Evolutionary conservation across 2,329 filamentous ascomycete genomes (phyloP).

Genomic region (Thelonectria olida): DNA sequence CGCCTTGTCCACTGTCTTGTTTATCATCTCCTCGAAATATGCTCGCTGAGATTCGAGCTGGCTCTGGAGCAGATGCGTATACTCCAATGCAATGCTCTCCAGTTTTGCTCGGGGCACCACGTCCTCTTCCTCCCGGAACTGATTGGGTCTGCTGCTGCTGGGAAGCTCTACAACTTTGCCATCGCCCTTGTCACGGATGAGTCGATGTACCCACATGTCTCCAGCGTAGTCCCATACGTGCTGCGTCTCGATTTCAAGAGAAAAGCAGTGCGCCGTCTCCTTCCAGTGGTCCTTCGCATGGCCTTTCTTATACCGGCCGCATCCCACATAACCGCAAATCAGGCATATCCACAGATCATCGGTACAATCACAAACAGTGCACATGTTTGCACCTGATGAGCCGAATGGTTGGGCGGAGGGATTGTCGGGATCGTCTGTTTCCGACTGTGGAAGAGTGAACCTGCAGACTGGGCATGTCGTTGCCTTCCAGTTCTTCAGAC

Average conservation of each 20-base stretch:
- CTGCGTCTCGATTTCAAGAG: slow-evolving; percentile 91
- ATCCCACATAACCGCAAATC: slow-evolving; percentile 91
- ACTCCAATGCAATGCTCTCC: slow-evolving; percentile 88
- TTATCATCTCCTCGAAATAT: slow-evolving; percentile 94
- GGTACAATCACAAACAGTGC: slow-evolving; percentile 80
- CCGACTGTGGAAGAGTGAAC: slow-evolving; percentile 70
- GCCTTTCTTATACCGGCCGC: slow-evolving; percentile 91
- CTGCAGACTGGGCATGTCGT: slow-evolving; percentile 94
- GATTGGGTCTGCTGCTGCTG: slow-evolving; percentile 52
- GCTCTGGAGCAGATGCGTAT: slow-evolving; percentile 90
- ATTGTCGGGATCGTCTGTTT: slow-evolving; percentile 55
- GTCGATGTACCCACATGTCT: slow-evolving; percentile 93
- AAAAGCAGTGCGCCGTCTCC: slow-evolving; percentile 87
- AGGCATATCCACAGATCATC: slow-evolving; percentile 95
- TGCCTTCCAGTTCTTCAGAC: slow-evolving; percentile 95
- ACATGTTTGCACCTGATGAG: slow-evolving; percentile 72
- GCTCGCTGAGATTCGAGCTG: slow-evolving; percentile 92
- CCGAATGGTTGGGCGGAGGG: slow-evolving; percentile 66
- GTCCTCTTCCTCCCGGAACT: slow-evolving; percentile 62
- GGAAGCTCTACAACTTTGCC: slow-evolving; percentile 94
- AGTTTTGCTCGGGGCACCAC: slow-evolving; percentile 75
- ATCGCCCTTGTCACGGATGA: slow-evolving; percentile 93
- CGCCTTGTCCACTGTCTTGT: slow-evolving; percentile 90
- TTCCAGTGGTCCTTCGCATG: slow-evolving; percentile 96
- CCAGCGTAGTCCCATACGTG: slow-evolving; percentile 98